Base-by-base conservation (phyloP, 495 filamentous ascomycete species). In the Lichina pygmaea region DNA sequence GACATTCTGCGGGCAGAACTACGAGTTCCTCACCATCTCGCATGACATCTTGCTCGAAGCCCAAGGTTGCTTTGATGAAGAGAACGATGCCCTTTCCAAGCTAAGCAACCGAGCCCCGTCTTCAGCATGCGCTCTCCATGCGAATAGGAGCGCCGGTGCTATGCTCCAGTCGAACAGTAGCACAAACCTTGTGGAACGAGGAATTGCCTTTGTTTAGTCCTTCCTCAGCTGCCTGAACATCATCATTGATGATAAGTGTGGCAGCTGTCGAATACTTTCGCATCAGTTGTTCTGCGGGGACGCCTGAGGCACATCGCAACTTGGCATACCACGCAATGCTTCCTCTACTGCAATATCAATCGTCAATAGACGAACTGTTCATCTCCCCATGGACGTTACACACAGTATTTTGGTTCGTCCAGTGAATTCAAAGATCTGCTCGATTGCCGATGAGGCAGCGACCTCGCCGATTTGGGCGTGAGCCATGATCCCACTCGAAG, bases 11-110 rank as follows among this genome's bases (percentile, higher is more conserved):
- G 2, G 24, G 24, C 24, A 24, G 24, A 24, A 4, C 8, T 51
- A 44, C 47, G 42, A n/a, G 40, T 38, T 39, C 47, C 61, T 42
- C 15, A 75, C 73, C 74, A 63, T 92, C 75, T 49, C 72, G 72
- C 81, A 97, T 91, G 46, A 92, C 65, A n/a, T 89, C 82, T 51
- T 86, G 81, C 59, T 97, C 89, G 54, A 93, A 91, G 6, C 91
- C 86, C 8, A 97, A 61, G 10, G 85, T 79, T 38, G 85, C 85
- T 50, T 72, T 67, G 54, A 97, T 75, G 52, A 95, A 94, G 33
- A 70, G 71, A 39, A 86, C 72, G 31, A 93, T 71, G 36, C 82
- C 81, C 54, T 76, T 64, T 7, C 81, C 89, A 16, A 94, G 66
- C 66, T 83, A 57, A 45, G 48, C 36, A 39, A 45, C 10, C 33